phyloP scores from a whole-genome alignment of 106 monocot genomes.

The Phalaenopsis equestris region DNA sequence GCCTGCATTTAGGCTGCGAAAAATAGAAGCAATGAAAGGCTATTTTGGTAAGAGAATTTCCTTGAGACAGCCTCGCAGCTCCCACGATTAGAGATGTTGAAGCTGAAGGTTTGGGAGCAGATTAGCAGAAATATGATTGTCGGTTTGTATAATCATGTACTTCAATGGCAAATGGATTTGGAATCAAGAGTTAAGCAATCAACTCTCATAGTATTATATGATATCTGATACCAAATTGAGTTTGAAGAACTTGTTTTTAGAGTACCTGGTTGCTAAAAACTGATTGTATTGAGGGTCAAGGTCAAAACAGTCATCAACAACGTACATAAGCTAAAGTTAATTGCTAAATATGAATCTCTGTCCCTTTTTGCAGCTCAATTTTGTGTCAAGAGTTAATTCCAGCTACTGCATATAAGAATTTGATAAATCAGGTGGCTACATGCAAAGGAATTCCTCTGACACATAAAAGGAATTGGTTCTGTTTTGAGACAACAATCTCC shows the following conservation, averaged over 20 bases:
- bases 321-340: slow-evolving; percentile 34
- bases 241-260: slow-evolving; percentile 40
- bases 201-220: slow-evolving; percentile 37
- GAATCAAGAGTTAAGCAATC: slow-evolving; percentile 18
- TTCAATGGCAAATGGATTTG: slow-evolving; percentile 32
- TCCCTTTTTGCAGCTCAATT: slow-evolving; percentile 38
- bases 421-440: slow-evolving; percentile 47
- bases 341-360: slow-evolving; percentile 38
- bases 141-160: slow-evolving; percentile 28
- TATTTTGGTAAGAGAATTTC: slow-evolving; percentile 34
- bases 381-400: slow-evolving; percentile 40
- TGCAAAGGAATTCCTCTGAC: slow-evolving; percentile 65
- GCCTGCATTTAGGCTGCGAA: too few species aligned
- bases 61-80: slow-evolving; percentile 52
- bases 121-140: slow-evolving; percentile 27
- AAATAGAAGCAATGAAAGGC: slow-evolving; percentile 6
- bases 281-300: slow-evolving; percentile 43
- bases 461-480: slow-evolving; percentile 49
- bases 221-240: slow-evolving; percentile 35
- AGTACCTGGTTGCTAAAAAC: slow-evolving; percentile 34
- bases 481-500: slow-evolving; percentile 39
- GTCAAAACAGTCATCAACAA: slow-evolving; percentile 21
- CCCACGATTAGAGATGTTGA: slow-evolving; percentile 37
- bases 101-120: slow-evolving; percentile 39
- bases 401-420: slow-evolving; percentile 31